A percentile compares a stretch with the other conserved stretches of the same genome.
These are phyloP conservation scores for Streptanthus diversifolius DNA, from an alignment of 345 rosid genomes.

Conservation along the genomic window DNA sequence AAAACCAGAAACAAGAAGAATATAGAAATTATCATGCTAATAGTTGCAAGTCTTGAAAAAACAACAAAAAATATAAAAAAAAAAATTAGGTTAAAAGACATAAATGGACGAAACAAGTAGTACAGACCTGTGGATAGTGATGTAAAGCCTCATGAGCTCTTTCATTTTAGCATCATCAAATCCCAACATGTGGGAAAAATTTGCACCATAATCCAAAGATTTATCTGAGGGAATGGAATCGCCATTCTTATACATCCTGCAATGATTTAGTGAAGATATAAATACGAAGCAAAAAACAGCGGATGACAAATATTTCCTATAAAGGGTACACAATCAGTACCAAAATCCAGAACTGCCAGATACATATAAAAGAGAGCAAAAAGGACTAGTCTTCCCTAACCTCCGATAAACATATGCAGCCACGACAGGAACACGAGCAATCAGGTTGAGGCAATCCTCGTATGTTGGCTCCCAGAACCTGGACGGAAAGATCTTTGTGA, in stretches of 20 bases:
- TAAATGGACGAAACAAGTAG: slow-evolving; percentile 1
- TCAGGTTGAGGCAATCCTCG: slow-evolving; percentile 86
- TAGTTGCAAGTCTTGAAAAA: background rate
- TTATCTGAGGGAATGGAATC: slow-evolving; percentile 60
- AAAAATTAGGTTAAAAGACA: background rate
- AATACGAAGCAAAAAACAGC: slow-evolving; percentile 1
- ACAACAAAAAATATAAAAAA: background rate
- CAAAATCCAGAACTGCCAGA: slow-evolving; percentile 1
- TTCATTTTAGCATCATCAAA: slow-evolving; percentile 79
- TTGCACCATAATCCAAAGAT: slow-evolving; percentile 91
- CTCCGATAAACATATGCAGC: slow-evolving; percentile 91
- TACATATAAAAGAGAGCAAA: background rate
- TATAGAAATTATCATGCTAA: background rate
- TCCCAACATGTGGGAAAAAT: slow-evolving; percentile 90
- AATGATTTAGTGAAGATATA: slow-evolving; percentile 10
- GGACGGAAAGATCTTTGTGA: slow-evolving; percentile 22
- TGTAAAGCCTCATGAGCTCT: slow-evolving; percentile 97
- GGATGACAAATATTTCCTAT: background rate
- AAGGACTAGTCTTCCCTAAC: slow-evolving; percentile 42
- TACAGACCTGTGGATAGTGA: slow-evolving; percentile 84
- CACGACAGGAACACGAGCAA: slow-evolving; percentile 81
- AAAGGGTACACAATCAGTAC: background rate
- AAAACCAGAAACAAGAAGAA: slow-evolving; percentile 26
- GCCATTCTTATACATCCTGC: slow-evolving; percentile 84
- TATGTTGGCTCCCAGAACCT: slow-evolving; percentile 99